These are phyloP conservation scores for Gelatoporia subvermispora DNA, from an alignment of 768 basidiomycete genomes.

Conservation along the genomic window DNA sequence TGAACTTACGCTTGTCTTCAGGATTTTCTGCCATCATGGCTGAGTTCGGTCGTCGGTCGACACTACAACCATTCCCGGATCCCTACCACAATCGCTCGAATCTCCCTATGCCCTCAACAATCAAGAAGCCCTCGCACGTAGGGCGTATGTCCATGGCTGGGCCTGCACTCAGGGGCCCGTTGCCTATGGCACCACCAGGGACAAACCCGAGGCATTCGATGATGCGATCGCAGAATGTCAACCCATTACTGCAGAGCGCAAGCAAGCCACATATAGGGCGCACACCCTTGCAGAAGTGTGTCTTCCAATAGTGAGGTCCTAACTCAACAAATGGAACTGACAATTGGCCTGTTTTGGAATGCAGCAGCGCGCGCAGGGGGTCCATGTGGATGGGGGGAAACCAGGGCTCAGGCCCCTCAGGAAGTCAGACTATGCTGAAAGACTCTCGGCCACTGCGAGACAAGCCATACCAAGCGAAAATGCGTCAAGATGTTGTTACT, in stretches of 20 bases:
- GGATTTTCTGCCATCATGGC: constrained; percentile 23
- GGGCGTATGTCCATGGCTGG: constrained; percentile 72
- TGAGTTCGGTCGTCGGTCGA: constrained; percentile 52
- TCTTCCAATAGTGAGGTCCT: not conserved
- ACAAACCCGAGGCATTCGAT: constrained; percentile 66
- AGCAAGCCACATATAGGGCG: constrained; percentile 58
- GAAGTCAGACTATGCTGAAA: constrained; percentile 49
- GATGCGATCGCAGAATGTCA: constrained; percentile 63
- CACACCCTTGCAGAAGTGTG: constrained; percentile 72
- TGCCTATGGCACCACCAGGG: constrained; percentile 27
- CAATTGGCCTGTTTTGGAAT: not conserved
- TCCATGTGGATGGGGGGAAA: constrained; percentile 64
- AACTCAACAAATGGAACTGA: too few relatives aligned
- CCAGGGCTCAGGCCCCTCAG: constrained; percentile 42
- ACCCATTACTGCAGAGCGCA: constrained; percentile 65
- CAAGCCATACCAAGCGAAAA: constrained; percentile 62
- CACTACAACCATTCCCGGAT: constrained; percentile 51
- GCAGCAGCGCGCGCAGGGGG: constrained; percentile 68
- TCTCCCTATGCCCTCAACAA: constrained; percentile 67
- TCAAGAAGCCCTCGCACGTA: constrained; percentile 60
- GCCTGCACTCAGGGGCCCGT: constrained; percentile 59
- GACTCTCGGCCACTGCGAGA: constrained; percentile 81
- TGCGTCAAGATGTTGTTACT: constrained; percentile 70
- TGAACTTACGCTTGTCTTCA: not conserved
- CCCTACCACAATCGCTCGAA: constrained; percentile 54